Percentiles rank a stretch among this genome's conserved stretches.
Conservation (phyloP, 106 monocot species). For the Acorus calamus region DNA sequence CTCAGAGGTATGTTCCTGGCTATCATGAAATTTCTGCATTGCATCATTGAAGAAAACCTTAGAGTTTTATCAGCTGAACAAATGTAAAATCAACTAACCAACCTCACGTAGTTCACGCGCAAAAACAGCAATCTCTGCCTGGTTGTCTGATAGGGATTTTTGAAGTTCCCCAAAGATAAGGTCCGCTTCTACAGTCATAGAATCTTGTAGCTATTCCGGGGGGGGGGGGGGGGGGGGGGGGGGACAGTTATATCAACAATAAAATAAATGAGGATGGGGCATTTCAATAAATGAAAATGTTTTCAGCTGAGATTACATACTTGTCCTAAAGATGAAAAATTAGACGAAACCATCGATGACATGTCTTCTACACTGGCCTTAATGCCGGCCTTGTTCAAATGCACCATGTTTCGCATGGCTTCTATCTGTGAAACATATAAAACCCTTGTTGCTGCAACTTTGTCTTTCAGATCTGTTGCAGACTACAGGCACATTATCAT, state of each 20-base stretch:
- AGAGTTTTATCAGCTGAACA: no score
- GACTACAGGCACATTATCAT: constrained; percentile 31
- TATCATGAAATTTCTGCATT: constrained; percentile 45
- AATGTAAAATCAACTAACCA: neutral
- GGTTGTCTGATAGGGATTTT: constrained; percentile 37
- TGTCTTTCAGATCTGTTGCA: constrained; percentile 37
- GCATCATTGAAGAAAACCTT: neutral
- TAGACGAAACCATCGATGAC: constrained; percentile 27
- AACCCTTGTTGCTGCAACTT: constrained; percentile 39
- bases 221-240: no score
- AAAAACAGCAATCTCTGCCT: constrained; percentile 62
- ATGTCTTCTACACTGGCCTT: constrained; percentile 71
- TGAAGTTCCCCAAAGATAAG: constrained; percentile 49
- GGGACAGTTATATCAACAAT: no score
- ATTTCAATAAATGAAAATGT: neutral
- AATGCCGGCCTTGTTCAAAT: constrained; percentile 55
- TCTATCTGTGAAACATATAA: constrained; percentile 66
- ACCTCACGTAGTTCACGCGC: constrained; percentile 70
- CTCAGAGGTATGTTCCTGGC: constrained; percentile 39
- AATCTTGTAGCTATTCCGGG: constrained; percentile 46
- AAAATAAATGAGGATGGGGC: neutral
- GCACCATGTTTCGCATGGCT: constrained; percentile 67
- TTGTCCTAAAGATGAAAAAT: constrained; percentile 43
- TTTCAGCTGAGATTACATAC: constrained; percentile 14
- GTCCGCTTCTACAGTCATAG: constrained; percentile 43